Base-by-base conservation (phyloP, 2,329 filamentous ascomycete species). In the Akanthomyces lecanii region DNA sequence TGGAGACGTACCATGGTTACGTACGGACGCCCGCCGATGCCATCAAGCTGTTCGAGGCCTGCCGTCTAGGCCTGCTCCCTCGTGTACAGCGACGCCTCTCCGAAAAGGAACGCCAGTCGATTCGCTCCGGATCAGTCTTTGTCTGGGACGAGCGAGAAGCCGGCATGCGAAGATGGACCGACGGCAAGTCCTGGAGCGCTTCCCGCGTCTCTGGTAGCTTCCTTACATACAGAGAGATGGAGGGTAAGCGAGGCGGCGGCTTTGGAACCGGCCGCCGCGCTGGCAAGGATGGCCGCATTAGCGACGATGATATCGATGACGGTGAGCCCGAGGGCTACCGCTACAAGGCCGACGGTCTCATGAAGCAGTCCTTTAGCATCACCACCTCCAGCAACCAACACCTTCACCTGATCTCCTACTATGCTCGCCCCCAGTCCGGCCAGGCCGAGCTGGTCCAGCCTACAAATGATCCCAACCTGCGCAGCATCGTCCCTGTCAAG, bases 341-440 rank as follows among this genome's bases (percentile, higher is more conserved):
- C 67, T 97, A 97, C 78, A 99, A 97, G 81, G 91, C 89, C 11
- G 95, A 99, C 71, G 95, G 95, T 0, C 84, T 99, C 4, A 97
- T 98, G 92, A 99, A 99, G 84, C 95, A 99, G 77, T 98, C 95
- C 0, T 99, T 98, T 82, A 98, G 94, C 78, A 98, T 99, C 78
- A 97, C 93, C 25, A 98, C 95, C 1, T 92, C 90, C 1, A 88
- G 83, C 44, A 71, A 92, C 67, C 92, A 97, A 71, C 95, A 98
- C 73, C 86, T 99, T 2, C 95, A 99, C 78, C 84, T 99, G 58
- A 99, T 99, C 78, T 97, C 94, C 70, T 99, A 99, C 79, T 98
- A 93, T 76, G 90, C 92, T 4, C 85, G 93, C 62, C 90, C 91
- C 33, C 87, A 91, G 64, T 86, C 90, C 4, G 85, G 86, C 40